Evolutionary conservation across 345 rosid species (phyloP), one percentile per base, ranked within the genome.

Genomic region (Isatis tinctoria): DNA sequence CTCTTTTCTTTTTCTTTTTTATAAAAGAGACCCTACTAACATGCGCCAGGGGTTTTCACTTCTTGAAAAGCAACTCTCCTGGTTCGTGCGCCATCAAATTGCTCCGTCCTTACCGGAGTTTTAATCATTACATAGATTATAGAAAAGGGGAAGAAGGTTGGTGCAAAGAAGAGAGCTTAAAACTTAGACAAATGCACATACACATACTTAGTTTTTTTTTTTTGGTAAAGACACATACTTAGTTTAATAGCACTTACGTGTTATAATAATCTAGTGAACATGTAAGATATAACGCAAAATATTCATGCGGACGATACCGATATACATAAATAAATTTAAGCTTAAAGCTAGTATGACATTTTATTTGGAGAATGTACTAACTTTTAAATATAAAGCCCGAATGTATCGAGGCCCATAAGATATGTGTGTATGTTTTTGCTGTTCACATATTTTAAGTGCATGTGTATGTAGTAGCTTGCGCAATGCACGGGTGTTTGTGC

Each of bases 21-120:
- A 18, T 24, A 9, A 18, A 47, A 57, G 47, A 13, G 67, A 64
- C 75, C 76, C 80, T 76, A 76, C 80, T 76, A 76, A 76, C 80
- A 70, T 76, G 80, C 80, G 80, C 80, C 76, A 69, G 74, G 70
- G 70, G 24, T 51, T 74, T 51, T 75, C 39, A n/a, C 73, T 68
- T 22, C 48, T 28, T n/a, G 16, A 43, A 60, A 74, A 60, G 73
- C 40, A 43, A 5, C 61, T 56, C 65, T 76, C n/a, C n/a, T n/a
- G n/a, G n/a, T n/a, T n/a, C 59, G 27, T 54, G 65, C 59, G 26
- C 64, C 79, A 69, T 76, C 75, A 33, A 62, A 60, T 52, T 74
- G 68, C 39, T 67, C 52, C 33, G 54, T 58, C 54, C 73, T 49
- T 40, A 30, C 0, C 0, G 10, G 61, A 48, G 61, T 58, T 27